These are phyloP conservation scores for Metschnikowia picachoensis DNA, from an alignment of 805 yeast species.

Conservation along the genomic window DNA sequence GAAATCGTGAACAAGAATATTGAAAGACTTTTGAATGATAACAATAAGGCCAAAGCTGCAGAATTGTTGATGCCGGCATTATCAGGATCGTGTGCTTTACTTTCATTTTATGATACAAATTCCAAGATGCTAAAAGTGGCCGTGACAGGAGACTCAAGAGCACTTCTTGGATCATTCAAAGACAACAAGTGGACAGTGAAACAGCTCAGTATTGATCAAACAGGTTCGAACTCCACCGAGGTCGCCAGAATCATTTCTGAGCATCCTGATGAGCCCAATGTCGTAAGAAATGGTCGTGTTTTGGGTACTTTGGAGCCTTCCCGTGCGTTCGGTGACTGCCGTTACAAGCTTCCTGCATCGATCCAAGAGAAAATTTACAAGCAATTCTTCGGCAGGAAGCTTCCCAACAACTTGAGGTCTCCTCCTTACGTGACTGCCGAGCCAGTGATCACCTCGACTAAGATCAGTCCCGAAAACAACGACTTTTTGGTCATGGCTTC, in stretches of 20 bases:
- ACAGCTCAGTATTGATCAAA: slow-evolving; percentile 86
- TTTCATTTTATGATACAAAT: slow-evolving; percentile 80
- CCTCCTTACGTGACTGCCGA: slow-evolving; percentile 98
- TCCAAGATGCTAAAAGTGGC: slow-evolving; percentile 77
- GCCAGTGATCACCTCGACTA: slow-evolving; percentile 84
- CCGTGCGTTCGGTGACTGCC: slow-evolving; percentile 95
- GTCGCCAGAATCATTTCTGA: slow-evolving; percentile 77
- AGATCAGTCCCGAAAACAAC: slow-evolving; percentile 63
- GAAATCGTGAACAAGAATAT: slow-evolving; percentile 79
- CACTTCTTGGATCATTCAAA: slow-evolving; percentile 71
- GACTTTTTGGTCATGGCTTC: slow-evolving; percentile 90
- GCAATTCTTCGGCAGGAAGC: slow-evolving; percentile 74
- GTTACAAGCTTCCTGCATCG: slow-evolving; percentile 79
- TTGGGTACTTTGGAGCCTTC: slow-evolving; percentile 93
- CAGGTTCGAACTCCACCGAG: slow-evolving; percentile 88
- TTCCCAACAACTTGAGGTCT: slow-evolving; percentile 69
- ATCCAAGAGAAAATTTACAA: slow-evolving; percentile 71
- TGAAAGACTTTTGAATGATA: slow-evolving; percentile 61
- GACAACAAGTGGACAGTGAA: slow-evolving; percentile 82
- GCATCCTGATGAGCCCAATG: slow-evolving; percentile 89
- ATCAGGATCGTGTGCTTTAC: slow-evolving; percentile 90
- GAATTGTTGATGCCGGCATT: slow-evolving; percentile 86
- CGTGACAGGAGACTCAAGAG: slow-evolving; percentile 94
- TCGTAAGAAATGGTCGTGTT: slow-evolving; percentile 81
- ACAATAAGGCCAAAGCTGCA: slow-evolving; percentile 64